Evolutionary conservation across 139 green algal genomes (phyloP).

Genomic region (Chlamydomonas urium): DNA sequence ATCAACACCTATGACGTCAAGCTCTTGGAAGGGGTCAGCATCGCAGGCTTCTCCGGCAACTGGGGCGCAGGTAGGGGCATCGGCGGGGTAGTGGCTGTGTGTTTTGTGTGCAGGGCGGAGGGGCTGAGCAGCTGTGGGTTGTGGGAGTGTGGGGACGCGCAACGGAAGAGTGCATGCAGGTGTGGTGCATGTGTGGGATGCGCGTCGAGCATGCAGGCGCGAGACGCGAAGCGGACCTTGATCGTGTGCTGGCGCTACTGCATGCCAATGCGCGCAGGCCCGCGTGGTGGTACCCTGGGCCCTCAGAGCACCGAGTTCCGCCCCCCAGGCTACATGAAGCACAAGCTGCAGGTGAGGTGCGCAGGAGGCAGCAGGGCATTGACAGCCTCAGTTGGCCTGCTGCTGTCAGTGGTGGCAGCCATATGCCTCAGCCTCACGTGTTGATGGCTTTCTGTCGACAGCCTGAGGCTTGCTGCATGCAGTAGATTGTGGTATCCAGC

Average conservation of each 20-base stretch:
- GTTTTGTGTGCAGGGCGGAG: not conserved
- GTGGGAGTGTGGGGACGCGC: not conserved
- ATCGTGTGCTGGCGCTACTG: no score
- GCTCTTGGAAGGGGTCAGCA: not conserved
- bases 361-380: no score
- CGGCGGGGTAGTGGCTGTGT: not conserved
- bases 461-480: no score
- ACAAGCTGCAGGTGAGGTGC: conserved; percentile 24
- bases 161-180: not conserved
- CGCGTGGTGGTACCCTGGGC: conserved; percentile 26
- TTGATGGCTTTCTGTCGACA: no score
- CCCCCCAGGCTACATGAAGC: conserved; percentile 23
- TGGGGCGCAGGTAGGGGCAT: conserved; percentile 17
- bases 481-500: no score
- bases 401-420: no score
- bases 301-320: conserved; percentile 29
- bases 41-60: conserved; percentile 16
- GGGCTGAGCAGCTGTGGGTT: not conserved
- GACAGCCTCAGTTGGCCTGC: no score
- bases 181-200: no score
- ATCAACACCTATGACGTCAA: not conserved
- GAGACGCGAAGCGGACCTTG: no score
- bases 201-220: no score
- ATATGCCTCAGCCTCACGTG: no score
- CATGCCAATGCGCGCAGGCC: no score